Base-by-base conservation (phyloP, 495 filamentous ascomycete species). In the Aspergillus ostianus region DNA sequence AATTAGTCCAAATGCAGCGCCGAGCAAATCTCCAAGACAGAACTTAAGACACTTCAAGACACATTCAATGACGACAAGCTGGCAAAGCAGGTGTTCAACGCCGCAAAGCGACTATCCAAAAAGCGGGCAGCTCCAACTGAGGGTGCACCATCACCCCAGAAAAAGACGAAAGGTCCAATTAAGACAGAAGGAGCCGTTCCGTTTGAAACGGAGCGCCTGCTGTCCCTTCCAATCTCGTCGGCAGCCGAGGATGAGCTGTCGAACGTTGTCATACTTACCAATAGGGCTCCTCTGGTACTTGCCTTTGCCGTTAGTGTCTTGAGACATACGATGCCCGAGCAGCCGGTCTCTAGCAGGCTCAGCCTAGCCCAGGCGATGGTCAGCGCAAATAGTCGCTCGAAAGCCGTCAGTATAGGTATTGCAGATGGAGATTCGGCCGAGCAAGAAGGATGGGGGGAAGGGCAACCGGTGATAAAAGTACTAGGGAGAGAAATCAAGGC, bases 291-390 rank as follows among this genome's bases (percentile, higher is more conserved):
- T 6, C 75, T 95, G 26, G 87, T 93, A 10, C 75, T 95, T 18
- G 91, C 91, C 7, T 94, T 93, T 72, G 88, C 88, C 2, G 82
- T 92, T 17, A 81, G 82, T 58, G 69, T 93, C 53, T 64, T 93
- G 49, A 87, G 87, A 54, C 85, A 87, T 65, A 92, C 90, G 0
- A 93, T 91, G 86, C 89, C 90, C 0, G 85, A 87, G 59, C 91
- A 95, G 67, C 91, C 91, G 4, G 77, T 87, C n/a, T 92, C 88
- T 6, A 91, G 90, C 63, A 79, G 90, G 47, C 72, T 94, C 21
- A 93, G 90, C 67, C 74, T 95, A 21, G 89, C 82, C 0, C 90
- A 93, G 67, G 90, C 88, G 2, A 83, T 92, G 8, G 87, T 93
- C 21, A 91, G 90, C 66, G 84, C 84, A 41, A 92, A 92, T 63